phyloP scores from a whole-genome alignment of 805 yeast genomes.

The Hermanozyma aechmeae region DNA sequence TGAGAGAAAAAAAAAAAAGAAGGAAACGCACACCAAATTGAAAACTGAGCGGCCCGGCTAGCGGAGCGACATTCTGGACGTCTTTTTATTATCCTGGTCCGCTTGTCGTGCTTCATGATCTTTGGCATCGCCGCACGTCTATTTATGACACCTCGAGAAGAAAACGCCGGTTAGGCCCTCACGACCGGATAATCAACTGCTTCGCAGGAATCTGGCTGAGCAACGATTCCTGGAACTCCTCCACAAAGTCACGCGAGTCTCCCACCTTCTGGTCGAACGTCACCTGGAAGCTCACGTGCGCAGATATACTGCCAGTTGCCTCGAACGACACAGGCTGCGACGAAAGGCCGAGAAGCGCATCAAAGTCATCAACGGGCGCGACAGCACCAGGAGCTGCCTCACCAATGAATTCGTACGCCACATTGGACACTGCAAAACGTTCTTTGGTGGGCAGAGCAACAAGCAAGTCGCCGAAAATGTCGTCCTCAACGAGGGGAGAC shows the following conservation, averaged over 20 bases:
- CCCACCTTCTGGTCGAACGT: slow-evolving; percentile 20
- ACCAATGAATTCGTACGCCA: slow-evolving; percentile 16
- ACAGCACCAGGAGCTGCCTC: slow-evolving; percentile 1
- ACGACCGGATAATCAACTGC: slow-evolving; percentile 10
- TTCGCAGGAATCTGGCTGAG: slow-evolving; percentile 22
- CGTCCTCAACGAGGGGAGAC: slow-evolving; percentile 11
- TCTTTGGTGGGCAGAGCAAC: slow-evolving; percentile 24
- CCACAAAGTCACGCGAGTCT: slow-evolving; percentile 29
- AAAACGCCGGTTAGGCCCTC: no score
- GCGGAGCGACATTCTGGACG: no score
- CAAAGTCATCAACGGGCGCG: slow-evolving; percentile 13
- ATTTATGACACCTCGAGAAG: no score
- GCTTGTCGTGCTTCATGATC: no score
- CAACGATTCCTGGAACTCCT: slow-evolving; percentile 23
- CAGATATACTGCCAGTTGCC: slow-evolving; percentile 6
- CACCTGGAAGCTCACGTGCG: slow-evolving; percentile 24
- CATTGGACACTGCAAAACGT: slow-evolving; percentile 25
- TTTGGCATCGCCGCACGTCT: no score
- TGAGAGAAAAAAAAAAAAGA: slow-evolving; percentile 1
- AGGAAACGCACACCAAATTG: not conserved
- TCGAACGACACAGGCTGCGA: slow-evolving; percentile 2
- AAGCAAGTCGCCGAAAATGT: slow-evolving; percentile 30
- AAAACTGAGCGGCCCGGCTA: not conserved
- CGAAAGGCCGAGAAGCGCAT: slow-evolving; percentile 24
- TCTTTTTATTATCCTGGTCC: no score